Evolutionary conservation across 1,284 basidiomycete genomes (phyloP).

Genomic region (Xanthoconium separans): DNA sequence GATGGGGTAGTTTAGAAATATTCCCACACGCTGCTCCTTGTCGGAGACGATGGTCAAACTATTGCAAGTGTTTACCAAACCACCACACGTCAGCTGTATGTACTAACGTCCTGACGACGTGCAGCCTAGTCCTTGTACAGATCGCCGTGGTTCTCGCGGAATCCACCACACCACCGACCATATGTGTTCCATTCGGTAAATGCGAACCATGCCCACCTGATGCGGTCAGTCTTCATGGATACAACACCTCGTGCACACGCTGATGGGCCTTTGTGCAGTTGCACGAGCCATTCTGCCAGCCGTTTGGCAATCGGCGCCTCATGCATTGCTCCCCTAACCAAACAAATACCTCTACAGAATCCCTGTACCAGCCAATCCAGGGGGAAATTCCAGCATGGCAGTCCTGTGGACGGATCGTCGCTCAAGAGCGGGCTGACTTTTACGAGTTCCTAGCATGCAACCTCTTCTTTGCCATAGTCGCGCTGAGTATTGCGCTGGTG

Average conservation of each 20-base stretch:
- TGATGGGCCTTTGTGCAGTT: slow-evolving; percentile 48
- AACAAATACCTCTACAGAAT: slow-evolving; percentile 16
- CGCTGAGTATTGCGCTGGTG: slow-evolving; percentile 63
- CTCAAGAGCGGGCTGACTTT: slow-evolving; percentile 78
- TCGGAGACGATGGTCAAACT: slow-evolving; percentile 8
- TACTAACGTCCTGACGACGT: not conserved
- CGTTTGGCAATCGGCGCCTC: slow-evolving; percentile 85
- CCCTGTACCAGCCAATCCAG: slow-evolving; percentile 23
- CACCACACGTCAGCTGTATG: not conserved
- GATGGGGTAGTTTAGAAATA: not conserved
- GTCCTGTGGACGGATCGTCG: slow-evolving; percentile 81
- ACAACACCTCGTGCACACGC: not conserved
- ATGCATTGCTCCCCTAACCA: slow-evolving; percentile 68
- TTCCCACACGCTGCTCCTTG: slow-evolving; percentile 28
- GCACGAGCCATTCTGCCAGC: slow-evolving; percentile 84
- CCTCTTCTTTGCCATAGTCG: slow-evolving; percentile 64
- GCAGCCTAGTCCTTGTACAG: slow-evolving; percentile 19
- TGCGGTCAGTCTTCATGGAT: slow-evolving; percentile 51
- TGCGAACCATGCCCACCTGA: slow-evolving; percentile 84
- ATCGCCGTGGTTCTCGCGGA: slow-evolving; percentile 8
- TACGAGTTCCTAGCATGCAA: slow-evolving; percentile 88
- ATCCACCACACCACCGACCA: slow-evolving; percentile 2
- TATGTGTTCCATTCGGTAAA: slow-evolving; percentile 73
- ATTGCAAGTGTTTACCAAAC: slow-evolving; percentile 9
- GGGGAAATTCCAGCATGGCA: slow-evolving; percentile 86